A percentile compares a stretch with the other conserved stretches of the same genome.
Evolutionary conservation across 805 yeast genomes (phyloP).

Genomic region (Cyberlindnera misumaiensis): DNA sequence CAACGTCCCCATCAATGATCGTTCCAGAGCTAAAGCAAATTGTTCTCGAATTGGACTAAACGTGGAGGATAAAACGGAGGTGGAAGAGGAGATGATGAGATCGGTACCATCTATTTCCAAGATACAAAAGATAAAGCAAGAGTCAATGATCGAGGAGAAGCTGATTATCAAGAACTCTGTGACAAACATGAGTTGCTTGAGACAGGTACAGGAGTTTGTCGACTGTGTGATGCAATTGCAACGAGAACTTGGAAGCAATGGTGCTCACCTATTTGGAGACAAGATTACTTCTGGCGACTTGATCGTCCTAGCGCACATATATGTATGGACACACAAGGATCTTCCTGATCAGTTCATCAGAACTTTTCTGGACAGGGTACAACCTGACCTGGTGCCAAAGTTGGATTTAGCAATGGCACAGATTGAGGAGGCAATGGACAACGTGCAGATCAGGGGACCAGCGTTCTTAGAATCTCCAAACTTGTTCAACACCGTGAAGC

Average conservation of each 20-base stretch:
- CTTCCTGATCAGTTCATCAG: conserved; percentile 35
- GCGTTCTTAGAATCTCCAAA: conserved; percentile 20
- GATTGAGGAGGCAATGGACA: conserved; percentile 8
- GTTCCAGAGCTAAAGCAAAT: conserved; percentile 24
- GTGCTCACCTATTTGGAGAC: not conserved
- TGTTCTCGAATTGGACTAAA: conserved; percentile 30
- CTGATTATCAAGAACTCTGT: conserved; percentile 20
- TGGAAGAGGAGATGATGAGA: conserved; percentile 24
- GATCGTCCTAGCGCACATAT: conserved; percentile 25
- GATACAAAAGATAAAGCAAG: conserved; percentile 65
- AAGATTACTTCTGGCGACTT: conserved; percentile 1
- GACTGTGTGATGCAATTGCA: conserved; percentile 11
- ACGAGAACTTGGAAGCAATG: conserved; percentile 8
- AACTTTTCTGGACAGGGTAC: conserved; percentile 23
- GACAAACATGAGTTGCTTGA: conserved; percentile 23
- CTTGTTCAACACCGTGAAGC: conserved; percentile 14
- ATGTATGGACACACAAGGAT: conserved; percentile 24
- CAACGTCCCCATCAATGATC: conserved; percentile 49
- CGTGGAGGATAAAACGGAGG: conserved; percentile 23
- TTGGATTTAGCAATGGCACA: conserved; percentile 8
- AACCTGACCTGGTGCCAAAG: conserved; percentile 20
- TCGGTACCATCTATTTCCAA: conserved; percentile 31
- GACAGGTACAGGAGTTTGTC: conserved; percentile 8
- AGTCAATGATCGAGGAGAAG: conserved; percentile 31
- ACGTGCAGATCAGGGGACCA: conserved; percentile 14